Conservation (phyloP, 31 red algal genomes). For the Asparagopsis taxiformis region DNA sequence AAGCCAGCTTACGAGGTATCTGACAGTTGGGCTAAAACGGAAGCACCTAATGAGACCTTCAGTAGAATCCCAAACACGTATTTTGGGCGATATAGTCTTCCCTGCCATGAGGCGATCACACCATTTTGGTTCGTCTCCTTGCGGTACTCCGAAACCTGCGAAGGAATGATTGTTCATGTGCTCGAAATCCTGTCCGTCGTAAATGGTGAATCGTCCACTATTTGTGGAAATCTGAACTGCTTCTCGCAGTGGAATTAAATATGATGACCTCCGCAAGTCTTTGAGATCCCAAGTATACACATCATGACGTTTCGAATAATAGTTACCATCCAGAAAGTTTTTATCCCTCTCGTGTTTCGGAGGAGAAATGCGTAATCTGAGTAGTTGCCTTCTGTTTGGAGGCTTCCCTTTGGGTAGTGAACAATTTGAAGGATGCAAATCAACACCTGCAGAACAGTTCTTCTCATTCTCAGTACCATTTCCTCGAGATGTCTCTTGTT, state of each 20-base stretch:
- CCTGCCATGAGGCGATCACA: neutral
- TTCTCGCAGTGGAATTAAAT: neutral
- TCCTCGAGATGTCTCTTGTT: no score
- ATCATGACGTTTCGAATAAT: neutral
- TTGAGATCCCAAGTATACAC: constrained; percentile 19
- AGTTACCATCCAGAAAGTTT: no score
- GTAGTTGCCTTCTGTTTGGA: no score
- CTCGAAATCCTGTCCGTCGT: constrained; percentile 24
- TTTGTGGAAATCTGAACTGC: constrained; percentile 1
- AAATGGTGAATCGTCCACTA: neutral
- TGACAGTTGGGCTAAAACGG: neutral
- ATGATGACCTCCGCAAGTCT: neutral
- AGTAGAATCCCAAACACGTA: constrained; percentile 20
- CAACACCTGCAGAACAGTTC: no score
- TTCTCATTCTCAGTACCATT: no score
- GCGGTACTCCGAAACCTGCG: neutral
- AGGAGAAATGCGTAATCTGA: neutral
- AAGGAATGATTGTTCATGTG: no score
- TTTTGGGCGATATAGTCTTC: neutral
- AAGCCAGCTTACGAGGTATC: neutral
- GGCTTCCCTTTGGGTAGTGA: no score
- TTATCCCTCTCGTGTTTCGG: neutral
- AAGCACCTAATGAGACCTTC: neutral
- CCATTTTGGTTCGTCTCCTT: neutral
- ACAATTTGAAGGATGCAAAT: no score